phyloP scores from a whole-genome alignment of 176 grass and related monocot genomes.

The Triticum timopheevii region DNA sequence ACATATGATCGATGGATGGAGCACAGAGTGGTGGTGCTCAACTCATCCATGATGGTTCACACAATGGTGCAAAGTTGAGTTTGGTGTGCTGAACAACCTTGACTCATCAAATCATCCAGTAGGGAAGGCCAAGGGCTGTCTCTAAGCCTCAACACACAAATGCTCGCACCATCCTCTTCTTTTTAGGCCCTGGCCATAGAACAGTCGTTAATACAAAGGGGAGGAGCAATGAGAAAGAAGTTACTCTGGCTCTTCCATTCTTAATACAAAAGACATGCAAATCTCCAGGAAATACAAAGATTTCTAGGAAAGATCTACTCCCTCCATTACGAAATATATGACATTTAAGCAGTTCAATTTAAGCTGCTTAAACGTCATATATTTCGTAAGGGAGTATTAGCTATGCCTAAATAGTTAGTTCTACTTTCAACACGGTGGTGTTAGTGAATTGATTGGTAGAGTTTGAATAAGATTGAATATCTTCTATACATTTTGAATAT shows the following conservation, averaged over 20 bases:
- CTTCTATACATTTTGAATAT: not conserved
- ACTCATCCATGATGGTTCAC: constrained; percentile 44
- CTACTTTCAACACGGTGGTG: not conserved
- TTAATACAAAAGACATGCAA: too few species aligned
- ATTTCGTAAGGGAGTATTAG: not conserved
- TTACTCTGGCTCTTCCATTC: too few species aligned
- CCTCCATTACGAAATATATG: too few species aligned
- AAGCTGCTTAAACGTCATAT: too few species aligned
- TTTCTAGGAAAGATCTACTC: too few species aligned
- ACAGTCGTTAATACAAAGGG: too few species aligned
- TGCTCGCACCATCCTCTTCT: too few species aligned
- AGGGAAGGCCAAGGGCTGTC: constrained; percentile 69
- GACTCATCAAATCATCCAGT: constrained; percentile 42
- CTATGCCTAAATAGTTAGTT: not conserved
- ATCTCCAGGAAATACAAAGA: too few species aligned
- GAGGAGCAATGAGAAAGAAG: too few species aligned
- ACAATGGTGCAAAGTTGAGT: constrained; percentile 54
- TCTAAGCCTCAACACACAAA: constrained; percentile 77
- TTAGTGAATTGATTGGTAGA: constrained; percentile 13
- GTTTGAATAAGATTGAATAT: constrained; percentile 5
- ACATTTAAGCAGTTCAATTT: too few species aligned
- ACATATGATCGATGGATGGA: constrained; percentile 56
- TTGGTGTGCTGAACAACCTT: constrained; percentile 61
- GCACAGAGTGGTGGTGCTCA: constrained; percentile 25
- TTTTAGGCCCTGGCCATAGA: too few species aligned